These are phyloP conservation scores for Terfezia boudieri DNA, from an alignment of 495 filamentous ascomycete genomes.

Conservation along the genomic window DNA sequence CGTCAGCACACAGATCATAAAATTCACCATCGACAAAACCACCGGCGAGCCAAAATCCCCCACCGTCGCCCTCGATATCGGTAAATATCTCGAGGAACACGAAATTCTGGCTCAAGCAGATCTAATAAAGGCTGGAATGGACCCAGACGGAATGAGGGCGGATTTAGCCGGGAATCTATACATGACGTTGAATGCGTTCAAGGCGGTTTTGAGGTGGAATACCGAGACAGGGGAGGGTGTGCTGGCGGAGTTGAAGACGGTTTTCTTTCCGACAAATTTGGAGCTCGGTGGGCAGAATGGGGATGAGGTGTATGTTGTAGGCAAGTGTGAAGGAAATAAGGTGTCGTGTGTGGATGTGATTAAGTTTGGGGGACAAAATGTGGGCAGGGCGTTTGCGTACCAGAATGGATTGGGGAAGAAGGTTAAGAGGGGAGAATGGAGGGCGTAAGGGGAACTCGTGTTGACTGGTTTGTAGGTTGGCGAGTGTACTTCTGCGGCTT, in stretches of 20 bases:
- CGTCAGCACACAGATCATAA: not conserved
- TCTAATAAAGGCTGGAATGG: not conserved
- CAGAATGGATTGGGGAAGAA: not conserved
- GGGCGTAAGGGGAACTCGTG: not conserved
- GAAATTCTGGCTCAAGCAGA: not conserved
- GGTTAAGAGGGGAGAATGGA: not conserved
- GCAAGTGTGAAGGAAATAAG: conserved; percentile 1
- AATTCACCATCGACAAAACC: conserved; percentile 2
- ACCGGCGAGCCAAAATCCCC: conserved; percentile 3
- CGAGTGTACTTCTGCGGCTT: not conserved
- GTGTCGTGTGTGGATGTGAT: conserved; percentile 4
- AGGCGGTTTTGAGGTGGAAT: conserved; percentile 8
- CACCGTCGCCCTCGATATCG: conserved; percentile 3
- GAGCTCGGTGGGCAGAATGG: conserved; percentile 11
- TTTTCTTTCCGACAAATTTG: conserved; percentile 6
- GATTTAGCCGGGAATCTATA: conserved; percentile 7
- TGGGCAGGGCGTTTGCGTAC: not conserved
- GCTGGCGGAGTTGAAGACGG: conserved; percentile 3
- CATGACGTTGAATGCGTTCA: conserved; percentile 5
- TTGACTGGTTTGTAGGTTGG: no score
- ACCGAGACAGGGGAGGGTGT: not conserved
- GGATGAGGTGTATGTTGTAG: conserved; percentile 8
- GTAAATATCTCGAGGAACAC: not conserved
- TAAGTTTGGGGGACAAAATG: not conserved
- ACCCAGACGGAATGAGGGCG: conserved; percentile 10